These are phyloP conservation scores for Cercospora brassicicola DNA, from an alignment of 2,329 filamentous ascomycete genomes.

Conservation along the genomic window DNA sequence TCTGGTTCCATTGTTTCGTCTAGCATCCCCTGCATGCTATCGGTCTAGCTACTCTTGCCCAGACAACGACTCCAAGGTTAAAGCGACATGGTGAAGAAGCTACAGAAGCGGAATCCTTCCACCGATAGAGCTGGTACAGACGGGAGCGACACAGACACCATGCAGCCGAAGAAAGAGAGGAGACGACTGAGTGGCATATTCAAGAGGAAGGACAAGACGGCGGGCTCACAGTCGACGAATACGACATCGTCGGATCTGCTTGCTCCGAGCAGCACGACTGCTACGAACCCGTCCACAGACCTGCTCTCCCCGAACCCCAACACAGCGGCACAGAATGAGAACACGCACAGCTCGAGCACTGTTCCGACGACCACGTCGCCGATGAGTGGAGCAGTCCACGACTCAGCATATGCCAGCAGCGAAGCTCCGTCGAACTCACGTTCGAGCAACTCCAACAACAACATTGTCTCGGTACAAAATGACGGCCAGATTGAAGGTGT, in stretches of 20 bases:
- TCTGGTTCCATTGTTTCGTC: slow-evolving; percentile 7
- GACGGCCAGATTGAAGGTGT: slow-evolving; percentile 34
- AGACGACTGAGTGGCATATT: slow-evolving; percentile 28
- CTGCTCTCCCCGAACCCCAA: slow-evolving; percentile 12
- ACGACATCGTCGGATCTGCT: slow-evolving; percentile 9
- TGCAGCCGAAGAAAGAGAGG: slow-evolving; percentile 20
- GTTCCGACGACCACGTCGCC: slow-evolving; percentile 4
- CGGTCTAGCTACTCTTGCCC: neutral
- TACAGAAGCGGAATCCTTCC: slow-evolving; percentile 14
- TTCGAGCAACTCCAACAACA: slow-evolving; percentile 15
- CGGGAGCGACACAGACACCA: slow-evolving; percentile 16
- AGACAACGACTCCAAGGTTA: neutral
- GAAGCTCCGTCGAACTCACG: slow-evolving; percentile 15
- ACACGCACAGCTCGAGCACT: slow-evolving; percentile 1
- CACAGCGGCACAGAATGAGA: slow-evolving; percentile 1
- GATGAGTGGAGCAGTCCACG: slow-evolving; percentile 15
- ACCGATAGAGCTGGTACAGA: slow-evolving; percentile 8
- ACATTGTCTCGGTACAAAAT: slow-evolving; percentile 33
- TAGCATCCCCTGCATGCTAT: slow-evolving; percentile 6
- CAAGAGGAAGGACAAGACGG: slow-evolving; percentile 26
- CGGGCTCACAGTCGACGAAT: slow-evolving; percentile 5
- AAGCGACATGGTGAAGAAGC: slow-evolving; percentile 11
- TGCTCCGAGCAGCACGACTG: slow-evolving; percentile 4
- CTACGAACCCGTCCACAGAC: slow-evolving; percentile 10
- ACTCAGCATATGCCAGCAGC: slow-evolving; percentile 33